Evolutionary conservation across 2,329 filamentous ascomycete genomes (phyloP), one percentile per base, ranked within the genome.

Genomic region (Aurifilum marmelostoma): DNA sequence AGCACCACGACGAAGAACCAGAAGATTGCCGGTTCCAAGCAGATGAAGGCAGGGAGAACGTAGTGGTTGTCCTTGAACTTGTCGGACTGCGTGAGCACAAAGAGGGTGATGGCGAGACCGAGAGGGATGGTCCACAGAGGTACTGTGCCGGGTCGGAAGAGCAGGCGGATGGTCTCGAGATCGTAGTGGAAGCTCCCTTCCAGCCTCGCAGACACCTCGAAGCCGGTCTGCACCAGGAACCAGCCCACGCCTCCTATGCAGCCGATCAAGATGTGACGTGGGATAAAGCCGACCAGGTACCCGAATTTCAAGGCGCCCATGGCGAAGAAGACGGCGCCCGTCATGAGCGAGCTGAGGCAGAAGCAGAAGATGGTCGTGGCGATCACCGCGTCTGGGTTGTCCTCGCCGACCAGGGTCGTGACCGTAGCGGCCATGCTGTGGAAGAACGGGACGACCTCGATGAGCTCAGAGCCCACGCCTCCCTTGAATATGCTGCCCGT

Each of bases 401-500:
- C 89, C 71, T 91, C 88, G 21, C 95, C 93, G 72, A 99, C 90
- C 58, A 87, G 84, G 18, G 84, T 83, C 73, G 96, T 89, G 76
- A 98, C 97, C 39, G 91, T 95, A 72, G 91, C 89, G 0, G 96
- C 94, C 95, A 99, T 99, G 76, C 95, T 97, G 81, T 99, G 96
- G 78, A 99, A 98, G 81, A 99, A 99, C 0, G 95, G 96, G 0
- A 99, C 95, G 1, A 98, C 95, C 81, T 99, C 96, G 73, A 98
- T 99, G 88, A 99, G 90, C 79, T 99, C 96, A 2, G 96, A 98
- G 6, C 96, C 96, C 69, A 99, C 89, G 3, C 93, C 94, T 21
- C 96, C 95, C 73, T 88, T 91, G 82, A 99, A 99, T 43, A 93
- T 89, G 75, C 94, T 97, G 0, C 93, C 92, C 27, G 86, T 85